Conservation (phyloP, 2,329 filamentous ascomycete genomes). For the Sporothrix brasiliensis region DNA sequence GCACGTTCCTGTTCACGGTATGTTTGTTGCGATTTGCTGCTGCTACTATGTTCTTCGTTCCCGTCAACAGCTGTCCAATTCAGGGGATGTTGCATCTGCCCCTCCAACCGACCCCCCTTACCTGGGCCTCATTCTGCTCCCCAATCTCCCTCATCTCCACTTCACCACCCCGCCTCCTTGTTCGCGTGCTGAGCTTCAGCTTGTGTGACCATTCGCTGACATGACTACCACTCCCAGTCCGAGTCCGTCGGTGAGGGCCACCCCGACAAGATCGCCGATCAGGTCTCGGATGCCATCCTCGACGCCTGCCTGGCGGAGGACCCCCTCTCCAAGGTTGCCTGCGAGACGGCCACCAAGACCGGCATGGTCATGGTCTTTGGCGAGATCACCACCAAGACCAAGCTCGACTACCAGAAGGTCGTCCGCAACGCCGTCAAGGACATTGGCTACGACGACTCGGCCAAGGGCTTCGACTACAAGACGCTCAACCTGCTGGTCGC, state of each 20-base stretch:
- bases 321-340: slow-evolving; percentile 97
- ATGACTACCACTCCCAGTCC: slow-evolving; percentile 54
- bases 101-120: slow-evolving; percentile 23
- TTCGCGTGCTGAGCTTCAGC: too few species aligned
- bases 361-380: slow-evolving; percentile 99
- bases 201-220: slow-evolving; percentile 18
- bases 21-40: slow-evolving; percentile 37
- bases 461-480: slow-evolving; percentile 99
- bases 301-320: slow-evolving; percentile 95
- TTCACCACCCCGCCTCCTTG: neutral
- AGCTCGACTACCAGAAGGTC: slow-evolving; percentile 96
- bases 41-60: slow-evolving; percentile 20
- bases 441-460: slow-evolving; percentile 95
- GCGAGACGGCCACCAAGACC: slow-evolving; percentile 99
- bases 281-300: slow-evolving; percentile 97
- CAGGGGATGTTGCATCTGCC: slow-evolving; percentile 2
- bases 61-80: neutral
- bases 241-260: slow-evolving; percentile 89
- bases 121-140: neutral
- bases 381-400: slow-evolving; percentile 97
- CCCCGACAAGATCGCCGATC: slow-evolving; percentile 97
- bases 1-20: slow-evolving; percentile 83
- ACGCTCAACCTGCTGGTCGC: slow-evolving; percentile 97
- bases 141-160: neutral
- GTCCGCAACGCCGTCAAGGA: slow-evolving; percentile 95